Evolutionary conservation across 768 basidiomycete genomes (phyloP).

Genomic region (Suillus brevipes): DNA sequence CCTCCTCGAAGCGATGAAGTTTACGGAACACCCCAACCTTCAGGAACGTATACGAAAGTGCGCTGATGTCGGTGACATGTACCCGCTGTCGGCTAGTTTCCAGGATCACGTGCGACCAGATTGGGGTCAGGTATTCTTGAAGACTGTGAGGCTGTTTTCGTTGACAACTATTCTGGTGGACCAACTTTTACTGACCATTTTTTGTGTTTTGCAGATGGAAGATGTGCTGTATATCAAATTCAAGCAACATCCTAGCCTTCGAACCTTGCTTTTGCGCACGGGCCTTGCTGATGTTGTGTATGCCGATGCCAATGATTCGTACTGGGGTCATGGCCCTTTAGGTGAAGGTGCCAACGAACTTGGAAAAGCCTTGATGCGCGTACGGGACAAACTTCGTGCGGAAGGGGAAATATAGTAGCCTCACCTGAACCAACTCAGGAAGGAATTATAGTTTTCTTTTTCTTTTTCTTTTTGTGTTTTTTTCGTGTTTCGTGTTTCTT

Average conservation of each 20-base stretch:
- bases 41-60: conserved; percentile 56
- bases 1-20: conserved; percentile 77
- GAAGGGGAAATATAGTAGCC: conserved; percentile 25
- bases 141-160: conserved; percentile 37
- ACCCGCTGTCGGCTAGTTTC: conserved; percentile 32
- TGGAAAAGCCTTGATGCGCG: conserved; percentile 56
- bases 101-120: conserved; percentile 47
- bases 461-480: no score
- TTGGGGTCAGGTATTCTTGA: conserved; percentile 55
- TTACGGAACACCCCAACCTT: conserved; percentile 49
- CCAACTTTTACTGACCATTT: not conserved
- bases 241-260: conserved; percentile 63
- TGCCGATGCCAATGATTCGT: conserved; percentile 51
- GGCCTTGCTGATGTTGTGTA: conserved; percentile 52
- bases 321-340: conserved; percentile 62
- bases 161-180: not conserved
- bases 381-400: conserved; percentile 48
- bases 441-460: not conserved
- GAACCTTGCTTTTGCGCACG: conserved; percentile 54
- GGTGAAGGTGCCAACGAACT: conserved; percentile 62
- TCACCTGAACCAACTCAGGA: not conserved
- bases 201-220: conserved; percentile 51
- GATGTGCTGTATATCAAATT: conserved; percentile 70
- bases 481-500: no score
- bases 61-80: conserved; percentile 40